Evolutionary conservation across 169 alveolate genomes (phyloP).

Genomic region (Plasmodium inui): DNA sequence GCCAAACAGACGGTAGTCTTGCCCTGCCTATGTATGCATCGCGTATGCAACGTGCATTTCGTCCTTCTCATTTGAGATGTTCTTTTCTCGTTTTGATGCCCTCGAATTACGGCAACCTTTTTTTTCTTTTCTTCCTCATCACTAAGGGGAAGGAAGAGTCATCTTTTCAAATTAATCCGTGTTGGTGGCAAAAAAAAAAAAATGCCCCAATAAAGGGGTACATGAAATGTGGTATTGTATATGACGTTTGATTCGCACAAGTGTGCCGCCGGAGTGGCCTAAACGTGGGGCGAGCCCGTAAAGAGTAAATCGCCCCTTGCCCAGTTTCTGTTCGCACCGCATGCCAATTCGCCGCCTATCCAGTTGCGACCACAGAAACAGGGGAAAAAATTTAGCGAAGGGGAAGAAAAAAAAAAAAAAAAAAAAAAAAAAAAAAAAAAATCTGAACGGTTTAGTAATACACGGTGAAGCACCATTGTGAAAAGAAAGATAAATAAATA

Average conservation of each 20-base stretch:
- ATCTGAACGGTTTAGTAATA: not conserved
- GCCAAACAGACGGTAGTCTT: not conserved
- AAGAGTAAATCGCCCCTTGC: not conserved
- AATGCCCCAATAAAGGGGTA: not conserved
- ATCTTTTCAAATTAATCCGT: not conserved
- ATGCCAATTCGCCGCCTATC: not conserved
- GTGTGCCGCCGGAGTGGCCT: not conserved
- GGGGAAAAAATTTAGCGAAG: not conserved
- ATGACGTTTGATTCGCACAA: not conserved
- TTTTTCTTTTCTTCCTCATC: not conserved
- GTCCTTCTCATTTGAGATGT: not conserved
- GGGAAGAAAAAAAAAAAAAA: not conserved
- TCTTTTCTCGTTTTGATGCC: not conserved
- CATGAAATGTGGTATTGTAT: not conserved
- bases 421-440: constrained; percentile 7
- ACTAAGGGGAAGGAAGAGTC: not conserved
- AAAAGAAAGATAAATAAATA: too few relatives aligned
- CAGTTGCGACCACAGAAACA: not conserved
- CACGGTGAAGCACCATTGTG: too few relatives aligned
- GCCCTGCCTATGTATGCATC: not conserved
- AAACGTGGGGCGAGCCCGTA: not conserved
- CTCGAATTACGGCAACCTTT: not conserved
- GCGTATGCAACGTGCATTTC: not conserved
- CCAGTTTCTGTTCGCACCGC: not conserved
- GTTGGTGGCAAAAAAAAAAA: not conserved